Evolutionary conservation across 208 protist genomes (phyloP).

Genomic region (Trypanosoma platydactyli): DNA sequence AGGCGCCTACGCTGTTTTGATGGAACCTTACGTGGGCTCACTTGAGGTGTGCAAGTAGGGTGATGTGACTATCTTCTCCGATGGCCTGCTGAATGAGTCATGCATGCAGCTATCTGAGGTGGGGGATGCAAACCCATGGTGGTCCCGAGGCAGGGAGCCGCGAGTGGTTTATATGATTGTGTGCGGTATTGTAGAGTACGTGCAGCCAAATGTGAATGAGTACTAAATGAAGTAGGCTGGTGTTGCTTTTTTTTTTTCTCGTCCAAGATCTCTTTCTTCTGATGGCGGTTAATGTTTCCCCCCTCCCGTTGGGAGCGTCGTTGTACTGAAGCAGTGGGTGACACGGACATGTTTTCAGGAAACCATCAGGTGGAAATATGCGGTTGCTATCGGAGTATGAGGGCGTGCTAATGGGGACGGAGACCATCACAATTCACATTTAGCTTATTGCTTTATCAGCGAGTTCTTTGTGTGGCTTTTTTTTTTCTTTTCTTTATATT

Average conservation of each 20-base stretch:
- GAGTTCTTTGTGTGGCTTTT: no score
- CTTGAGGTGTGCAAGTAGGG: slow-evolving; percentile 63
- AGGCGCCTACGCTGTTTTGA: slow-evolving; percentile 54
- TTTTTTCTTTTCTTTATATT: background rate
- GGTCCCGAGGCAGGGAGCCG: slow-evolving; percentile 29
- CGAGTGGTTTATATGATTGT: slow-evolving; percentile 49
- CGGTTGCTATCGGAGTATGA: background rate
- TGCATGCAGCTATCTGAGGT: background rate
- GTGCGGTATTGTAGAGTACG: slow-evolving; percentile 54
- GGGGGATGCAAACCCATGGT: background rate
- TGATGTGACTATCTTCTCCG: slow-evolving; percentile 61
- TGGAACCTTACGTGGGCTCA: slow-evolving; percentile 51
- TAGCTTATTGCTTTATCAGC: no score
- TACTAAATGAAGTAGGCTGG: background rate
- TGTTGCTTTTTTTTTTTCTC: slow-evolving; percentile 12
- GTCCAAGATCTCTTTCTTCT: no score
- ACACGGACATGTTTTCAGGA: no score
- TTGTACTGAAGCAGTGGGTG: no score
- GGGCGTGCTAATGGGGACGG: no score
- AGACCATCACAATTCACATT: background rate
- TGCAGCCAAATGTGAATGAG: background rate
- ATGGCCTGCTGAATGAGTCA: background rate
- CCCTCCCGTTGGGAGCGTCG: no score
- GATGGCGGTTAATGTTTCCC: no score
- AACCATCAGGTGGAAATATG: background rate